These are phyloP conservation scores for Andrographis paniculata DNA, from an alignment of 305 asterid genomes.

Conservation along the genomic window DNA sequence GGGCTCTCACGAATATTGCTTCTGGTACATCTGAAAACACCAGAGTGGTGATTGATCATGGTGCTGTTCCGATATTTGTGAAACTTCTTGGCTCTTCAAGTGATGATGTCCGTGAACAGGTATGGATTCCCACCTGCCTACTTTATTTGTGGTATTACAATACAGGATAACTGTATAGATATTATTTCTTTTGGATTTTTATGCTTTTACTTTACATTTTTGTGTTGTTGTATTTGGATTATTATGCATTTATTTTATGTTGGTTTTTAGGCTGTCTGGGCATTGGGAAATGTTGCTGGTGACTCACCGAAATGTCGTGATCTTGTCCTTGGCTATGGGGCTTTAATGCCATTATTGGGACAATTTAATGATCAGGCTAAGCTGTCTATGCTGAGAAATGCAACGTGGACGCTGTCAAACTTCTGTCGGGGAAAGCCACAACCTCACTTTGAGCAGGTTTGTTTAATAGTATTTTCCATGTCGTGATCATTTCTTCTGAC, in stretches of 20 bases:
- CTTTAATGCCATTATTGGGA: constrained; percentile 39
- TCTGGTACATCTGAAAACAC: constrained; percentile 54
- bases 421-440: constrained; percentile 55
- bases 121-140: constrained; percentile 15
- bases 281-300: constrained; percentile 49
- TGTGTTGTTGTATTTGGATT: no score
- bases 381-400: constrained; percentile 47
- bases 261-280: constrained; percentile 44
- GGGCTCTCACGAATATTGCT: constrained; percentile 58
- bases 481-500: neutral
- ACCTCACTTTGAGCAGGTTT: constrained; percentile 47
- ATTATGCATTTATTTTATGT: constrained; percentile 10
- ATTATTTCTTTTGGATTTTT: no score
- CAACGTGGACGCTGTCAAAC: constrained; percentile 53
- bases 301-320: constrained; percentile 55
- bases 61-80: constrained; percentile 46
- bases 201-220: no score
- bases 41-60: constrained; percentile 49
- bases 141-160: no score
- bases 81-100: constrained; percentile 46
- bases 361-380: constrained; percentile 45
- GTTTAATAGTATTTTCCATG: constrained; percentile 11
- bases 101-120: constrained; percentile 57
- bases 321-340: constrained; percentile 47
- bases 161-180: no score